Conservation (phyloP, 139 green algal genomes). For the Closterium sp. region DNA sequence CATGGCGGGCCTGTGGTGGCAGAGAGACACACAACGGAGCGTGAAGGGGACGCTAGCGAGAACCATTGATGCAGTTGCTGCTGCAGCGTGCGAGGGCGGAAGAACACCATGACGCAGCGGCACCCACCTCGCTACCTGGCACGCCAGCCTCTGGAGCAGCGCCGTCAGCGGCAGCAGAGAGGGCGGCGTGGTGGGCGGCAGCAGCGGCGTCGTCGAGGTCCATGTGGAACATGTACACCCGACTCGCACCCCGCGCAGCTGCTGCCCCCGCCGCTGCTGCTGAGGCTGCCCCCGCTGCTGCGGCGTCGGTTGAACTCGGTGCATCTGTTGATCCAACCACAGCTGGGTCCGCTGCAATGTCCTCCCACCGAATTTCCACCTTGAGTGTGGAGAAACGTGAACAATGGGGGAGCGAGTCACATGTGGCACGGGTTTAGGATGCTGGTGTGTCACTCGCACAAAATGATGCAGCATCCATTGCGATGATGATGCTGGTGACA, state of each 20-base stretch:
- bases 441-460: background rate
- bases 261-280: background rate
- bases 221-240: constrained; percentile 40
- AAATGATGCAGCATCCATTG: background rate
- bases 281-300: constrained; percentile 50
- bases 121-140: background rate
- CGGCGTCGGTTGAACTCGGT: constrained; percentile 24
- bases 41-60: no score
- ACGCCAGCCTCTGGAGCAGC: background rate
- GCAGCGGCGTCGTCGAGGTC: constrained; percentile 56
- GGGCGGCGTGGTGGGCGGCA: background rate
- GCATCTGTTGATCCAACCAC: background rate
- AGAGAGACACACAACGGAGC: no score
- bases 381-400: constrained; percentile 30
- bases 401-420: background rate
- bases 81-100: no score
- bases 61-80: no score
- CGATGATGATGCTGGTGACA: background rate
- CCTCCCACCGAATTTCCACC: constrained; percentile 86
- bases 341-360: constrained; percentile 67
- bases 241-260: background rate
- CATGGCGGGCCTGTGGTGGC: no score
- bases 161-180: background rate
- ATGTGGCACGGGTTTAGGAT: background rate
- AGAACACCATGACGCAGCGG: no score